Evolutionary conservation across 768 basidiomycete species (phyloP).

Genomic region (Phylloporus arenicola): DNA sequence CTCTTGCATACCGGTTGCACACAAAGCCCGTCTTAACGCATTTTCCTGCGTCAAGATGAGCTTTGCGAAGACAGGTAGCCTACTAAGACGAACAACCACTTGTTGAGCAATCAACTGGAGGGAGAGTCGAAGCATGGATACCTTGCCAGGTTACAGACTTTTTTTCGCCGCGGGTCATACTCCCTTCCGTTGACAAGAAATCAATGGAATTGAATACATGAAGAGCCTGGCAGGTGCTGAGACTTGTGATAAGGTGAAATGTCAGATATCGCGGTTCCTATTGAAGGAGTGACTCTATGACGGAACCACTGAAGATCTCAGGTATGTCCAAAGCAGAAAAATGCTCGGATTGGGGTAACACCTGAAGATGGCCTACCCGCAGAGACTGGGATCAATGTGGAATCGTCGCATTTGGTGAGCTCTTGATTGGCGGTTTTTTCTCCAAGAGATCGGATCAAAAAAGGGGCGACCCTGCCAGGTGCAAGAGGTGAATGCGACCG

Average conservation of each 20-base stretch:
- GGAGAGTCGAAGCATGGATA: background rate
- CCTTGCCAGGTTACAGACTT: background rate
- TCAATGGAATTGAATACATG: background rate
- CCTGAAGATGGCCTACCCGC: background rate
- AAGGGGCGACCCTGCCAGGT: background rate
- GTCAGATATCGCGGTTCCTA: constrained; percentile 6
- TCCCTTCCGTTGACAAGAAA: background rate
- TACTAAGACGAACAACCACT: background rate
- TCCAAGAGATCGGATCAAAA: background rate
- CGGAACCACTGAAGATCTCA: constrained; percentile 10
- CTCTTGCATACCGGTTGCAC: constrained; percentile 1
- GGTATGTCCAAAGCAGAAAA: background rate
- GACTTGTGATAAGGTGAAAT: constrained; percentile 8
- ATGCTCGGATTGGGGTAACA: background rate
- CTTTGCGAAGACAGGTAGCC: constrained; percentile 8
- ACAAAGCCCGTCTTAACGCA: constrained; percentile 6
- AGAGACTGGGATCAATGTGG: background rate
- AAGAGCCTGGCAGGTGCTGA: background rate
- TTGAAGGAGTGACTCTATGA: background rate
- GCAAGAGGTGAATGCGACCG: background rate
- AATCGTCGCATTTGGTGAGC: background rate
- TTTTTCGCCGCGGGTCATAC: background rate
- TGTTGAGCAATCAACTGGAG: background rate
- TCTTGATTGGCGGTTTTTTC: background rate
- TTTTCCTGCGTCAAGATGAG: constrained; percentile 14